phyloP scores from a whole-genome alignment of 768 basidiomycete species.

The Phlegmacium glaucopus region DNA sequence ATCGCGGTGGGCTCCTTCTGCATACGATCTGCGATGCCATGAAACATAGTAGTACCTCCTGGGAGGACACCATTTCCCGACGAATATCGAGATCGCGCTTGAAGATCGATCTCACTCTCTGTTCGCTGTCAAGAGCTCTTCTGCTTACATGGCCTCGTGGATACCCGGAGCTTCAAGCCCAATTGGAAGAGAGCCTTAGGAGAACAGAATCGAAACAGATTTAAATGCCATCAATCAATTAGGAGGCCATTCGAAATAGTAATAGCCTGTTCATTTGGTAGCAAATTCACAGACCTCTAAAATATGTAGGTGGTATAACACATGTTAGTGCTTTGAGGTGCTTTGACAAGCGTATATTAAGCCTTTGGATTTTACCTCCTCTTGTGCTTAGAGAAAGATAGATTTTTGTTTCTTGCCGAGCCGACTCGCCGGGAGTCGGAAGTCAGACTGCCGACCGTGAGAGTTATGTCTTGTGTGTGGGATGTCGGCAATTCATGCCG shows the following conservation, averaged over 20 bases:
- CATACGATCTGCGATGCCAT: constrained; percentile 7
- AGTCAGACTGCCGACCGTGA: too few relatives aligned
- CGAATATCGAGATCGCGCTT: constrained; percentile 86
- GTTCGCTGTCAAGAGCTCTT: not conserved
- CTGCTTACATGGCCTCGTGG: constrained; percentile 79
- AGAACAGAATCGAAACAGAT: constrained; percentile 76
- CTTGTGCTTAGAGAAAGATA: too few relatives aligned
- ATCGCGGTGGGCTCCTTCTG: constrained; percentile 2
- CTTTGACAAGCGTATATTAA: too few relatives aligned
- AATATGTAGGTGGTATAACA: too few relatives aligned
- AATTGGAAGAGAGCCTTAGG: constrained; percentile 96
- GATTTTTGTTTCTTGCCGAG: too few relatives aligned
- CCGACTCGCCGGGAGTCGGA: too few relatives aligned
- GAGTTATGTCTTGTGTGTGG: too few relatives aligned
- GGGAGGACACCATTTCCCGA: constrained; percentile 48
- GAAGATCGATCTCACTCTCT: constrained; percentile 63
- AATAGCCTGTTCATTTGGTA: constrained; percentile 92
- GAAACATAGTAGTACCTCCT: constrained; percentile 9
- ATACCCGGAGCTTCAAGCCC: constrained; percentile 90
- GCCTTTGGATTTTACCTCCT: too few relatives aligned
- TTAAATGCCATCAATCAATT: too few relatives aligned
- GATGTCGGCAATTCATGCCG: too few relatives aligned
- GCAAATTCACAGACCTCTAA: too few relatives aligned
- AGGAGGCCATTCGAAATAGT: constrained; percentile 80
- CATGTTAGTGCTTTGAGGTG: too few relatives aligned